These are phyloP conservation scores for Madurella fahalii DNA, from an alignment of 2,329 filamentous ascomycete species.

Conservation along the genomic window DNA sequence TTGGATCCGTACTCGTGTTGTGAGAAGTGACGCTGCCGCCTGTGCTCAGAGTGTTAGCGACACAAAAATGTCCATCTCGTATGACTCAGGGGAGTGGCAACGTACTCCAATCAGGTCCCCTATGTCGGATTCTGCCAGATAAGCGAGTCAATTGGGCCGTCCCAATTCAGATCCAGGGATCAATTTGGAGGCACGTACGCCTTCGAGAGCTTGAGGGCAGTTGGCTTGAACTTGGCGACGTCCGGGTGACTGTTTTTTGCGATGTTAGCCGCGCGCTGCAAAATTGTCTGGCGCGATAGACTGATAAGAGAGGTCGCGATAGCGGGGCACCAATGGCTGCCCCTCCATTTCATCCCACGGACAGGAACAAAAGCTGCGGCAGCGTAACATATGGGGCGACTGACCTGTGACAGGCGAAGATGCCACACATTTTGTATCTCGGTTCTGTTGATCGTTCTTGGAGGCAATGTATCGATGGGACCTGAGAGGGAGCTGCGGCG, in stretches of 20 bases:
- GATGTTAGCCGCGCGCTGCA: slow-evolving; percentile 5
- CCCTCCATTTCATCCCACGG: slow-evolving; percentile 32
- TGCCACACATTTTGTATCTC: slow-evolving; percentile 72
- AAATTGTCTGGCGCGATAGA: background rate
- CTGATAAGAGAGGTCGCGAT: slow-evolving; percentile 24
- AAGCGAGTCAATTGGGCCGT: slow-evolving; percentile 38
- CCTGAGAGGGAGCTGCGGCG: slow-evolving; percentile 14
- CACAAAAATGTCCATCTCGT: slow-evolving; percentile 23
- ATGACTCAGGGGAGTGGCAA: slow-evolving; percentile 29
- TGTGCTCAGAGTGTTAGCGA: slow-evolving; percentile 36
- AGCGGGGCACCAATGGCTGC: slow-evolving; percentile 30
- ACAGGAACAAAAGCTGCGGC: slow-evolving; percentile 9
- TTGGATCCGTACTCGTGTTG: slow-evolving; percentile 74
- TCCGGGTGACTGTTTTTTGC: slow-evolving; percentile 67
- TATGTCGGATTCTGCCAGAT: slow-evolving; percentile 74
- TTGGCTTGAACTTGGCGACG: slow-evolving; percentile 94
- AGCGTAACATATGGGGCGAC: slow-evolving; percentile 32
- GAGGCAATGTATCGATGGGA: slow-evolving; percentile 9
- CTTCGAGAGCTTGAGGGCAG: slow-evolving; percentile 88
- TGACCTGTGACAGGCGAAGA: slow-evolving; percentile 91
- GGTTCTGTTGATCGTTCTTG: slow-evolving; percentile 1
- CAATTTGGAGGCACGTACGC: slow-evolving; percentile 59
- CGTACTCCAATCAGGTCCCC: slow-evolving; percentile 98
- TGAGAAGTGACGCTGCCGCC: slow-evolving; percentile 86
- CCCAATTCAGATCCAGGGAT: slow-evolving; percentile 22